phyloP scores from a whole-genome alignment of 495 filamentous ascomycete genomes.

The Penicillium verhagenii region DNA sequence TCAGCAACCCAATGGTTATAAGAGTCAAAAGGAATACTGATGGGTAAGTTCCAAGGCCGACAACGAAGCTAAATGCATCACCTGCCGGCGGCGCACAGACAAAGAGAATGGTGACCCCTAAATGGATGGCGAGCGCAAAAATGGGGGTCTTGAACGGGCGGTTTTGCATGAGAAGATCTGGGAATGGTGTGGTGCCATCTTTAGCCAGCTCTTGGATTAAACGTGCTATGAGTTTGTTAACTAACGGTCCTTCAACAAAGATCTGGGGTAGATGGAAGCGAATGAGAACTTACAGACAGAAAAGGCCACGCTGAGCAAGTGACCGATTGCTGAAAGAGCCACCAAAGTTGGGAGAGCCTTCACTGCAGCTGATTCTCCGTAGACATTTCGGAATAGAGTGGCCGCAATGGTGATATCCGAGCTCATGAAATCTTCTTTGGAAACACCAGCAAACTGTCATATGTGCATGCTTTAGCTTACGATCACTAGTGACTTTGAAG shows the following conservation, averaged over 20 bases:
- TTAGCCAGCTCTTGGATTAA: constrained; percentile 65
- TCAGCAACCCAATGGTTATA: constrained; percentile 25
- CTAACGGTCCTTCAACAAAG: not conserved
- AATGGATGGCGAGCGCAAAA: constrained; percentile 58
- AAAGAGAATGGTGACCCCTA: constrained; percentile 59
- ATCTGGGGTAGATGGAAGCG: not conserved
- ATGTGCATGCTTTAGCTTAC: not conserved
- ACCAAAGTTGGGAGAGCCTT: constrained; percentile 44
- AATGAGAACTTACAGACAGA: constrained; percentile 20
- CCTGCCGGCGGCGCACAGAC: constrained; percentile 58
- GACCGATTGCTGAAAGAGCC: constrained; percentile 63
- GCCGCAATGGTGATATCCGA: constrained; percentile 29
- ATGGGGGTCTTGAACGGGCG: constrained; percentile 64
- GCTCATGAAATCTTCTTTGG: constrained; percentile 24
- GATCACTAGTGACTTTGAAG: not conserved
- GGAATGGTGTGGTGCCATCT: constrained; percentile 66
- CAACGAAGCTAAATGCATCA: constrained; percentile 65
- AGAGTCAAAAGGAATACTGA: constrained; percentile 16
- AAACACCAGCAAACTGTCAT: constrained; percentile 25
- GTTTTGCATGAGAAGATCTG: constrained; percentile 57
- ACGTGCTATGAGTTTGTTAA: constrained; percentile 42
- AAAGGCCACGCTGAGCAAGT: constrained; percentile 58
- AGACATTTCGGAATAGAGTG: constrained; percentile 29
- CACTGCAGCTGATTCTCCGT: constrained; percentile 24
- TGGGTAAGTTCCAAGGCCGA: constrained; percentile 62